A percentile compares a stretch with the other conserved stretches of the same genome.
These are phyloP conservation scores for Albifimbria verrucaria DNA, from an alignment of 2,329 filamentous ascomycete species.

Conservation along the genomic window DNA sequence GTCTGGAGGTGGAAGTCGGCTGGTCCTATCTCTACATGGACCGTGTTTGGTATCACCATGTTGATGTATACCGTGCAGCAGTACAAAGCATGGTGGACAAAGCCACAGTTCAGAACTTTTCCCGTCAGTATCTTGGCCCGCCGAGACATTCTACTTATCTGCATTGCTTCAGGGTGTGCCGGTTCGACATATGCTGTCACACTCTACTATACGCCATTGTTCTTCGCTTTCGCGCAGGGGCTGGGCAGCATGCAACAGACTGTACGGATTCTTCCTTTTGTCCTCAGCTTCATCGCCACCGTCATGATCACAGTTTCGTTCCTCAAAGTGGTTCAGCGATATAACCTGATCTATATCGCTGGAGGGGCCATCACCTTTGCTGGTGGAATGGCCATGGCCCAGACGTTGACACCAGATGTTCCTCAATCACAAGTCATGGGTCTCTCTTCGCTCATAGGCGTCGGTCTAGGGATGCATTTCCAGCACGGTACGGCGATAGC, in stretches of 20 bases:
- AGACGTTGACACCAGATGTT: constrained; percentile 18
- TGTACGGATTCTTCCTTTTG: constrained; percentile 39
- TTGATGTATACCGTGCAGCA: background rate
- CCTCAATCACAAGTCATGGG: constrained; percentile 25
- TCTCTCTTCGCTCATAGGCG: constrained; percentile 25
- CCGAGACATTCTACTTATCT: constrained; percentile 37
- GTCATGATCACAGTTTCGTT: constrained; percentile 33
- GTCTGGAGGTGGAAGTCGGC: constrained; percentile 45
- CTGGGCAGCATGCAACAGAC: constrained; percentile 37
- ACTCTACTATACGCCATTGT: constrained; percentile 53
- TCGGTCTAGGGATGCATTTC: constrained; percentile 27
- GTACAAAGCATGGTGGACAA: background rate
- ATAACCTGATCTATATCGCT: constrained; percentile 28
- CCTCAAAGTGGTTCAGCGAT: constrained; percentile 34
- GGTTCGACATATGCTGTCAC: constrained; percentile 34
- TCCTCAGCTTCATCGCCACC: constrained; percentile 32
- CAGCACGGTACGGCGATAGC: constrained; percentile 27
- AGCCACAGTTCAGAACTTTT: constrained; percentile 31
- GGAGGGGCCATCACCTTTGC: constrained; percentile 22
- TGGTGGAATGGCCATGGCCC: constrained; percentile 20
- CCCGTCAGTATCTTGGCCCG: constrained; percentile 26
- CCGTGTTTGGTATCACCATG: constrained; percentile 38
- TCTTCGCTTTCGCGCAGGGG: constrained; percentile 48
- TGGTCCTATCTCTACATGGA: constrained; percentile 42
- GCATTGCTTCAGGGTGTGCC: constrained; percentile 33